Evolutionary conservation across 345 rosid species (phyloP).

Genomic region (Garcia nutans): DNA sequence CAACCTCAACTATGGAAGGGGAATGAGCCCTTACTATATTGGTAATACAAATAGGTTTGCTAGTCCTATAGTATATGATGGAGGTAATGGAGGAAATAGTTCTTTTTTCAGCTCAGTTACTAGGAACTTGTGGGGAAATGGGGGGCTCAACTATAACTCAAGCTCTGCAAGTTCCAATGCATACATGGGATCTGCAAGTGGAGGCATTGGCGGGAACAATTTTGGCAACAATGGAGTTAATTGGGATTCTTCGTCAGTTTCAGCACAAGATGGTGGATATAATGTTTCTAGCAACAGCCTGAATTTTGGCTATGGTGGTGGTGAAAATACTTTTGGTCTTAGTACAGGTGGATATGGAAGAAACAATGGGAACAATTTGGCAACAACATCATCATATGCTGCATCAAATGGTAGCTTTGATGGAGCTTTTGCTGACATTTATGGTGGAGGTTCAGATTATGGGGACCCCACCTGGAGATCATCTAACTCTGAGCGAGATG

Average conservation of each 20-base stretch:
- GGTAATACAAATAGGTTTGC: constrained; percentile 55
- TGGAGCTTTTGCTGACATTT: constrained; percentile 49
- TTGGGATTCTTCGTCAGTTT: constrained; percentile 55
- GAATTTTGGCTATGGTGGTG: constrained; percentile 56
- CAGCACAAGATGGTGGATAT: constrained; percentile 53
- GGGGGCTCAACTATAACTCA: constrained; percentile 47
- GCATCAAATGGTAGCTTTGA: constrained; percentile 48
- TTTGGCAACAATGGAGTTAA: constrained; percentile 45
- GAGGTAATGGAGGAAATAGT: constrained; percentile 61
- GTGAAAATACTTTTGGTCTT: constrained; percentile 48
- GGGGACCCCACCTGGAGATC: constrained; percentile 62
- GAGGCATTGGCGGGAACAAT: constrained; percentile 46
- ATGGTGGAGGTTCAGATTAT: constrained; percentile 50
- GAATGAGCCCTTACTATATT: constrained; percentile 58
- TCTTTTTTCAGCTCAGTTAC: constrained; percentile 70
- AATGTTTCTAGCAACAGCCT: constrained; percentile 38
- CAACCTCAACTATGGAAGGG: constrained; percentile 59
- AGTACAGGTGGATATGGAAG: constrained; percentile 54
- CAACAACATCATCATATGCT: constrained; percentile 44
- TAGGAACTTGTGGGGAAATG: constrained; percentile 71
- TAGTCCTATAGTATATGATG: constrained; percentile 57
- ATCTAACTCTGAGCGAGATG: constrained; percentile 49
- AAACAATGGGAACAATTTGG: constrained; percentile 43
- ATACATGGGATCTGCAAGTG: constrained; percentile 52
- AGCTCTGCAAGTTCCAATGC: constrained; percentile 43